Conservation (phyloP, 2,329 filamentous ascomycete genomes). For the Cercospora nicotianae region DNA sequence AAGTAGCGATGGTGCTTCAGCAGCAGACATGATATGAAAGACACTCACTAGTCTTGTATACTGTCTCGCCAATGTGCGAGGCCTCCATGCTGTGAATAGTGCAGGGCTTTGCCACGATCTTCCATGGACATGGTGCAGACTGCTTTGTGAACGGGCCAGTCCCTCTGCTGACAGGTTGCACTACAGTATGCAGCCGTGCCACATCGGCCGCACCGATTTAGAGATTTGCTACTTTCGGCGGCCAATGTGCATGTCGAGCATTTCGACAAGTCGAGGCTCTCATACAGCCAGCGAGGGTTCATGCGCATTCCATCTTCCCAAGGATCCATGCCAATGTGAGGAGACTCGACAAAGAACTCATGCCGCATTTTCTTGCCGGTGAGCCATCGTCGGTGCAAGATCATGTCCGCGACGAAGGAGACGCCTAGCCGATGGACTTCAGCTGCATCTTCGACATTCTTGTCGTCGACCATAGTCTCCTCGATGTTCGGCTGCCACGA, state of each 20-base stretch:
- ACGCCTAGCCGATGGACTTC: conserved; percentile 15
- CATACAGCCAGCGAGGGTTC: conserved; percentile 29
- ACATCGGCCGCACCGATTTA: conserved; percentile 27
- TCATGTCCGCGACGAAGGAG: conserved; percentile 18
- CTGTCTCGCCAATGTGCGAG: conserved; percentile 17
- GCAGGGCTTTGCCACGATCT: conserved; percentile 27
- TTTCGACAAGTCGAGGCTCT: conserved; percentile 11
- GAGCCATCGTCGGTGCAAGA: conserved; percentile 20
- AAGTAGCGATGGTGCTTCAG: not conserved
- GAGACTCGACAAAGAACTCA: conserved; percentile 26
- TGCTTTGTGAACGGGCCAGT: conserved; percentile 30
- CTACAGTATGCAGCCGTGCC: conserved; percentile 30
- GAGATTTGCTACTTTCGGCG: not conserved
- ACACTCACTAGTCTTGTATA: not conserved
- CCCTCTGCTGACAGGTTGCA: conserved; percentile 20
- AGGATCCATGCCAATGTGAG: conserved; percentile 19
- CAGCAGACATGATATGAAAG: not conserved
- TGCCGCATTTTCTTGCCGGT: conserved; percentile 24
- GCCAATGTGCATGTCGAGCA: conserved; percentile 22
- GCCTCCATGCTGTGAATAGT: conserved; percentile 22
- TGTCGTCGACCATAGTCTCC: conserved; percentile 32
- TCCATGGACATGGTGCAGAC: conserved; percentile 27
- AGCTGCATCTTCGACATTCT: conserved; percentile 24
- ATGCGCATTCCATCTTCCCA: conserved; percentile 28
- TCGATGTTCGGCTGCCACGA: conserved; percentile 20